Evolutionary conservation across 768 basidiomycete genomes (phyloP).

Genomic region (Boletus fagicola): DNA sequence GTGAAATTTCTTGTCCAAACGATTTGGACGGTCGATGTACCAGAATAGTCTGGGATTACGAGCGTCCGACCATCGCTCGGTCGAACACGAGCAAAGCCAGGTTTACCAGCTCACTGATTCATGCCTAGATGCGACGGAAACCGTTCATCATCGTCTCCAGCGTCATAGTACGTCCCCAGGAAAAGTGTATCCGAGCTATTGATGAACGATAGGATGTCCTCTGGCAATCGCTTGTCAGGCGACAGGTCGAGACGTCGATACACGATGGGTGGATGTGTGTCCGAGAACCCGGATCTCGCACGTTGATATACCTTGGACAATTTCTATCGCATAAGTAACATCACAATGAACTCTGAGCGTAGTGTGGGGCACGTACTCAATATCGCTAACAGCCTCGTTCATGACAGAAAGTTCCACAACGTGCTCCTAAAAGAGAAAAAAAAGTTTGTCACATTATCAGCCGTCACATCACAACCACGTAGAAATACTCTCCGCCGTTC

Average conservation of each 20-base stretch:
- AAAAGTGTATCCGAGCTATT: conserved; percentile 53
- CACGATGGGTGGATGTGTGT: conserved; percentile 39
- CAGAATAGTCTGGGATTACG: conserved; percentile 62
- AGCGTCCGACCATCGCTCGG: conserved; percentile 54
- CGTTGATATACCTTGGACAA: conserved; percentile 68
- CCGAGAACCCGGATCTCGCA: conserved; percentile 45
- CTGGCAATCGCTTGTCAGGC: conserved; percentile 43
- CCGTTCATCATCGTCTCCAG: conserved; percentile 33
- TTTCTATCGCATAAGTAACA: conserved; percentile 39
- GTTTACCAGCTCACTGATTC: conserved; percentile 63
- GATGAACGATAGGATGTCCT: conserved; percentile 49
- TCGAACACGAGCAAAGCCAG: conserved; percentile 58
- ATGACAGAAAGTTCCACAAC: too few species aligned
- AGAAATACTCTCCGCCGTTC: conserved; percentile 56
- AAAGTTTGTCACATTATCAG: too few species aligned
- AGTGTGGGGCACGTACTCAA: conserved; percentile 46
- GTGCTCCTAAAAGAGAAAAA: too few species aligned
- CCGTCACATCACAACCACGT: background rate
- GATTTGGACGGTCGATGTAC: conserved; percentile 20
- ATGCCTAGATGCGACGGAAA: conserved; percentile 63
- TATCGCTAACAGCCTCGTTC: conserved; percentile 54
- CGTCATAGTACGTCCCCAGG: conserved; percentile 52
- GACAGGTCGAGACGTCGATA: conserved; percentile 37
- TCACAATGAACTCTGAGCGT: background rate
- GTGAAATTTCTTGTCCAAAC: background rate